These are phyloP conservation scores for Neophaeococcomyces aloes DNA, from an alignment of 2,329 filamentous ascomycete genomes.

Conservation along the genomic window DNA sequence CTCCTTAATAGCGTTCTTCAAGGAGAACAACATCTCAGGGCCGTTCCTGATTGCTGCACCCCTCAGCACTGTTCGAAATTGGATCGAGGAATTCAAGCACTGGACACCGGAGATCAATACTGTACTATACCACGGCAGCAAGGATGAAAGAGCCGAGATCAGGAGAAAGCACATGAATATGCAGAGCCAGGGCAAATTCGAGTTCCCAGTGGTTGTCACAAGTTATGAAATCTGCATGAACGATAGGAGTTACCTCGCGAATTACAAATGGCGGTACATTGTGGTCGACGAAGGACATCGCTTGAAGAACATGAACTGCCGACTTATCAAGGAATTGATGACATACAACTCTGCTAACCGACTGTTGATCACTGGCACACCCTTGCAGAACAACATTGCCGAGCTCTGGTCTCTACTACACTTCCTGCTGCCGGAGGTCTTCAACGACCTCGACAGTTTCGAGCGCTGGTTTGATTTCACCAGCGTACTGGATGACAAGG, in stretches of 20 bases:
- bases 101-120: slow-evolving; percentile 88
- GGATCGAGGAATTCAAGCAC: slow-evolving; percentile 84
- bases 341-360: slow-evolving; percentile 84
- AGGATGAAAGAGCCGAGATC: slow-evolving; percentile 65
- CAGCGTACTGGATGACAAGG: slow-evolving; percentile 72
- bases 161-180: slow-evolving; percentile 59
- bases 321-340: slow-evolving; percentile 77
- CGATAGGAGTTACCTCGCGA: slow-evolving; percentile 68
- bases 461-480: slow-evolving; percentile 97
- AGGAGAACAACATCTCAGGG: slow-evolving; percentile 77
- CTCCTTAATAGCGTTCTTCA: slow-evolving; percentile 71
- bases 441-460: slow-evolving; percentile 85
- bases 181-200: slow-evolving; percentile 52
- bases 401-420: slow-evolving; percentile 93
- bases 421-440: slow-evolving; percentile 84
- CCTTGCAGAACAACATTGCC: slow-evolving; percentile 86
- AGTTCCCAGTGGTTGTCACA: slow-evolving; percentile 87
- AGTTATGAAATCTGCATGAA: slow-evolving; percentile 94
- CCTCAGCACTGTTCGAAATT: slow-evolving; percentile 84
- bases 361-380: slow-evolving; percentile 86
- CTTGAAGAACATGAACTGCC: slow-evolving; percentile 93
- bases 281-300: slow-evolving; percentile 98
- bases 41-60: slow-evolving; percentile 88
- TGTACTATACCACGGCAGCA: slow-evolving; percentile 79
- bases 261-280: slow-evolving; percentile 93